Evolutionary conservation across 2,329 filamentous ascomycete genomes (phyloP).

Genomic region (Sporothrix schenckii): DNA sequence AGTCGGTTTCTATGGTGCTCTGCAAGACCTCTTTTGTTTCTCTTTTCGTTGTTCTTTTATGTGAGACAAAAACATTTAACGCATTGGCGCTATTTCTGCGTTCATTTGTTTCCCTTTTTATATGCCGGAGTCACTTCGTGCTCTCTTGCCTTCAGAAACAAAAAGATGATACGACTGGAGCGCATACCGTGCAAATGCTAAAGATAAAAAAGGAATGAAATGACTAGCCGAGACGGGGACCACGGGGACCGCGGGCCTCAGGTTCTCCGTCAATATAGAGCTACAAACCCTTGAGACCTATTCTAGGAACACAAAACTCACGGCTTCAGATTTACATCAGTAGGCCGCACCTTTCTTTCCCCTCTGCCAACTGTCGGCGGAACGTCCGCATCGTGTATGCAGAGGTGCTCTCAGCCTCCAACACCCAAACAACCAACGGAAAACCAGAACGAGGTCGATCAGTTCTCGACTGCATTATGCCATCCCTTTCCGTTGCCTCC

Average conservation of each 20-base stretch:
- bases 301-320: neutral
- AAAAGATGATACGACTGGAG: neutral
- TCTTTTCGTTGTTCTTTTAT: no score
- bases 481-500: neutral
- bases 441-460: neutral
- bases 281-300: neutral
- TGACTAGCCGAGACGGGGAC: neutral
- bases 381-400: neutral
- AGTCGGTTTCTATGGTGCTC: neutral
- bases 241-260: neutral
- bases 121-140: no score
- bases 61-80: no score
- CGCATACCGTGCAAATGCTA: neutral
- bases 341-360: neutral
- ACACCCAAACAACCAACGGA: neutral
- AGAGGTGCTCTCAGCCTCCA: neutral
- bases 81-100: no score
- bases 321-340: neutral
- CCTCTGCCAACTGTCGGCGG: neutral
- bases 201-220: no score
- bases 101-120: no score
- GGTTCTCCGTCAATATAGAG: no score
- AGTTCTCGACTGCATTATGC: conserved; percentile 16
- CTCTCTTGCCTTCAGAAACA: no score
- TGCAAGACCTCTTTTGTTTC: no score